Evolutionary conservation across 495 filamentous ascomycete genomes (phyloP), one percentile per base, ranked within the genome.

Genomic region (Trichoderma asperelloides): DNA sequence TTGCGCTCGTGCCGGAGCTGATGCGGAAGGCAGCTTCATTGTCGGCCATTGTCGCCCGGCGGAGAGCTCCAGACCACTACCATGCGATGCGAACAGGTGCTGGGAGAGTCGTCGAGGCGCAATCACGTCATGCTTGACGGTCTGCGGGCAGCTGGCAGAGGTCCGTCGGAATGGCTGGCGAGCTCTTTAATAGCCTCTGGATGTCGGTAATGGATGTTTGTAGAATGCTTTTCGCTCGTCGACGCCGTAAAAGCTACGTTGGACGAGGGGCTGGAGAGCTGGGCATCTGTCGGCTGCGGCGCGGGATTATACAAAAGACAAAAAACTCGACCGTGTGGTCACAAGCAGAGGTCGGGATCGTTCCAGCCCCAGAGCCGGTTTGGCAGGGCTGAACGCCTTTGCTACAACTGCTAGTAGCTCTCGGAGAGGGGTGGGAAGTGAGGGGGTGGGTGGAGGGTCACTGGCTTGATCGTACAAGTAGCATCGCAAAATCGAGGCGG

Each of bases 1-100:
- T 82, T 60, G 86, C 83, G 82, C 85, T 86, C 77, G 84, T 85
- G 73, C 79, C 80, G 70, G 87, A 87, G 78, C 84, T 86, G 80
- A 86, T 82, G 73, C 85, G 82, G 70, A 73, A 78, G 64, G 69
- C 74, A 66, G 79, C 79, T 72, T 87, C 84, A 75, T 84, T 80
- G 74, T 82, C 81, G 72, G 84, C 83, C 86, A 88, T 87, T 73
- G 76, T 84, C 79, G 76, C 76, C 74, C 64, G 66, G 65, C 73
- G 72, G 71, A 64, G 33, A 64, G 62, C 33, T 60, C 62, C 62
- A 64, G 62, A 21, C 33, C 33, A 9, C 21, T 64, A 64, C 40
- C 62, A 64, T 39, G 62, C 55, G 55, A 28, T 60, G 23, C 11
- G 55, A 15, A 60, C 55, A 28, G 55, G 55, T 60, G 55, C 55